Evolutionary conservation across 1,284 basidiomycete species (phyloP), one percentile per base, ranked within the genome.

Genomic region (Paramarasmius palmivorus): DNA sequence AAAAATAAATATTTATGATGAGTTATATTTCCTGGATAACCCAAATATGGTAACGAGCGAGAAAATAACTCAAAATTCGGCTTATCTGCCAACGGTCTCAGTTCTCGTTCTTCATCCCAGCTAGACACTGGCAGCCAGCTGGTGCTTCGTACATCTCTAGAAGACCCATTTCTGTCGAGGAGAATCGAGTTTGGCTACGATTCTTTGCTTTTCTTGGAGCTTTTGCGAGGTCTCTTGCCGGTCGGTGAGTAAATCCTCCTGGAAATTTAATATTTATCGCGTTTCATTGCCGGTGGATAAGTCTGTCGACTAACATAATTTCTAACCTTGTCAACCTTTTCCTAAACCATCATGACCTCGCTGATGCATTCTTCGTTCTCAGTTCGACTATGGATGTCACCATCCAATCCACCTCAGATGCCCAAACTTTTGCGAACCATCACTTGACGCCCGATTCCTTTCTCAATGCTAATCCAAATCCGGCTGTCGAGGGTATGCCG

Each of bases 201-300:
- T 26, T 9, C 26, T 32, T 17, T 26, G 32, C n/a, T 26, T 9
- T 17, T 32, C 10, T 26, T 29, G 10, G 17, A 14, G 8, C 19
- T 23, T 12, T 17, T 32, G 44, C 44, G 22, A 46, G 10, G 17
- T 46, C n/a, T 41, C 12, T 5, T 29, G 25, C 17, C 22, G 25
- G 25, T 22, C 25, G 44, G 44, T 46, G 29, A 46, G 44, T 46
- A 46, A 29, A n/a, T 46, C 44, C 44, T 32, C 29, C 44, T 23
- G 44, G 44, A 46, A 46, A 29, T 40, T 46, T 29, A 42, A 42
- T n/a, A 32, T 32, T 6, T 32, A 32, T 32, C n/a, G n/a, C n/a
- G 41, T 46, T 32, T 46, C 23, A 29, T 46, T 29, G 44, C 44
- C 44, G 44, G 44, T 29, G 44, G 44, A 46, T 46, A 46, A 46